Percentiles rank a stretch among this genome's conserved stretches.
Evolutionary conservation across 345 rosid genomes (phyloP).

Genomic region (Gossypioides kirkii): DNA sequence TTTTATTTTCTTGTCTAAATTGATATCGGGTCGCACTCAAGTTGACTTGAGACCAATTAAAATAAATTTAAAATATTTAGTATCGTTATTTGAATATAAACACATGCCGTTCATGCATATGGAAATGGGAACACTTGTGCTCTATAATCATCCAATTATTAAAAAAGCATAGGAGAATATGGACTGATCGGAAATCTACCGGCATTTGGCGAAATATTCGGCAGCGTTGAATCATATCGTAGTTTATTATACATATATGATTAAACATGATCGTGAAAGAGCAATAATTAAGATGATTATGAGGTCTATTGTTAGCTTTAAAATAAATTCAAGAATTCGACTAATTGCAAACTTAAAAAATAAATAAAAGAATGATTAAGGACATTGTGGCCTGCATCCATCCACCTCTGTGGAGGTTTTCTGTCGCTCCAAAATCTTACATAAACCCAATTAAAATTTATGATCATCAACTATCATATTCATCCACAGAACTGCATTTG

Average conservation of each 20-base stretch:
- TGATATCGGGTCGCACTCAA: too few relatives aligned
- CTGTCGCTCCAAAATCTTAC: background rate
- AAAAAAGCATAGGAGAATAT: background rate
- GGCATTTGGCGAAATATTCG: background rate
- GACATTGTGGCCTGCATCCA: background rate
- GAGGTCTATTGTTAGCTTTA: background rate
- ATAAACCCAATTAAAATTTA: background rate
- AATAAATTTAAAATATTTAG: background rate
- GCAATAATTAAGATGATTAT: background rate
- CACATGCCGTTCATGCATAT: background rate
- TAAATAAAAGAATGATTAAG: background rate
- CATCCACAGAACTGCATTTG: too few relatives aligned
- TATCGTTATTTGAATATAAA: background rate
- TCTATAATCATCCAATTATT: background rate
- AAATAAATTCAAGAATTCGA: too few relatives aligned
- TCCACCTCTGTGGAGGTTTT: background rate
- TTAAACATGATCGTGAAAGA: background rate
- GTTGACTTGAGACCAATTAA: background rate
- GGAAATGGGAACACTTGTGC: background rate
- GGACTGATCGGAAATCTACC: background rate
- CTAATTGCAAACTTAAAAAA: background rate
- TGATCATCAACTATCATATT: too few relatives aligned
- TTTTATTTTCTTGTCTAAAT: too few relatives aligned
- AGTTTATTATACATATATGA: background rate
- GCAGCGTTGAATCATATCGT: background rate